phyloP scores from a whole-genome alignment of 2,329 filamentous ascomycete genomes.

The Neocatenulostroma microsporum region DNA sequence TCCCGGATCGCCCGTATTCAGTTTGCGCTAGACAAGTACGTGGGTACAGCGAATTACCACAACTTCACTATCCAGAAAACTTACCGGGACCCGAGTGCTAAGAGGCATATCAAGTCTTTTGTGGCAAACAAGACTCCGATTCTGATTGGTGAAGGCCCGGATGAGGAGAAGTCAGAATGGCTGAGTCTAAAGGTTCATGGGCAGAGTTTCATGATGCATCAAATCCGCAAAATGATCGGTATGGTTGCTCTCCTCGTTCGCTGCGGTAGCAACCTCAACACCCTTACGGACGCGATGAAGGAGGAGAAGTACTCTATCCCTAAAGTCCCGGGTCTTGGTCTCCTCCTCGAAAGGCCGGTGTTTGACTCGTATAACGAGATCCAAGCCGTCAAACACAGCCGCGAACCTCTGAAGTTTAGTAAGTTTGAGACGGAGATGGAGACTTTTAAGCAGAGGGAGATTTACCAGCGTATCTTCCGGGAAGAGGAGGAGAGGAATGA shows the following conservation, averaged over 20 bases:
- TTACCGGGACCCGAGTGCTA: slow-evolving; percentile 71
- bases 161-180: slow-evolving; percentile 70
- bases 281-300: slow-evolving; percentile 68
- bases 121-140: slow-evolving; percentile 60
- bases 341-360: slow-evolving; percentile 82
- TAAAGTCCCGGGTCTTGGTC: slow-evolving; percentile 81
- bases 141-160: slow-evolving; percentile 27
- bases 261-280: slow-evolving; percentile 63
- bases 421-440: slow-evolving; percentile 71
- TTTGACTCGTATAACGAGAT: slow-evolving; percentile 83
- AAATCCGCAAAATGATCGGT: slow-evolving; percentile 98
- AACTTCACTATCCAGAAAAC: slow-evolving; percentile 95
- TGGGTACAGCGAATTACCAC: slow-evolving; percentile 86
- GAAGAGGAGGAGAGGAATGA: slow-evolving; percentile 79
- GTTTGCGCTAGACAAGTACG: slow-evolving; percentile 63
- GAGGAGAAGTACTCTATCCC: slow-evolving; percentile 72
- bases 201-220: slow-evolving; percentile 99
- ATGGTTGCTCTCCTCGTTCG: slow-evolving; percentile 80
- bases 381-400: slow-evolving; percentile 54
- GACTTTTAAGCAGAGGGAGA: slow-evolving; percentile 84
- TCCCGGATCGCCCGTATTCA: slow-evolving; percentile 68
- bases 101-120: slow-evolving; percentile 90
- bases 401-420: slow-evolving; percentile 67
- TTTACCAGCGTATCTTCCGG: slow-evolving; percentile 84
- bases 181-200: slow-evolving; percentile 92